Evolutionary conservation across 345 rosid species (phyloP), one percentile per base, ranked within the genome.

Genomic region (Salix udensis): DNA sequence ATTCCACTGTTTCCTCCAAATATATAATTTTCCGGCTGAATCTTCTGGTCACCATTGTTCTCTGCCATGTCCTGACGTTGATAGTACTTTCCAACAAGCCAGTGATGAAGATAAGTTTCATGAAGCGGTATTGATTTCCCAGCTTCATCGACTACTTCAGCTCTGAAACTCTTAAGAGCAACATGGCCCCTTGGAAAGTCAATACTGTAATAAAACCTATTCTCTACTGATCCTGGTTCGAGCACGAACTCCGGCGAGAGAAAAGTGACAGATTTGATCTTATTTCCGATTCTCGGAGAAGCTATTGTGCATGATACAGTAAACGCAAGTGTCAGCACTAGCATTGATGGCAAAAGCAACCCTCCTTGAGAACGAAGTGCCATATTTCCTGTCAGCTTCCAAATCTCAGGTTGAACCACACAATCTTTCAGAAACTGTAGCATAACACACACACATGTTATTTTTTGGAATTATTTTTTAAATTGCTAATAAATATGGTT

Each of bases 91-190:
- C 3, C 73, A 18, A 95, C 82, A 40, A 86, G 61, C 98, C 98
- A 95, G 73, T 93, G 98, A 75, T 95, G 98, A 58, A 95, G 91
- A 81, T 95, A 95, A 26, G 98, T 91, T 78, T 95, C 92, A 7
- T 90, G 90, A 62, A 93, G 90, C n/a, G 97, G 93, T 40, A 93
- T 69, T 1, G 94, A 81, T 23, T 88, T 86, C 42, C 97, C 97
- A 0, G 85, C 81, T 72, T 86, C 93, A 36, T 91, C 97, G 19
- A 95, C 78, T 19, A 95, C 95, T 83, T 95, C 81, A 1, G 87
- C 97, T 65, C 87, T 66, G 53, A 95, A 89, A 76, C 80, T 74
- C 86, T 95, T 95, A 81, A 93, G 5, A 36, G 88, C 92, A 55
- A 95, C 78, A 84, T 95, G 98, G 15, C 97, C 98, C 80, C 81